Percentiles rank a stretch among this genome's conserved stretches.
phyloP scores from a whole-genome alignment of 2,329 filamentous ascomycete genomes.

The Colletotrichum lupini region DNA sequence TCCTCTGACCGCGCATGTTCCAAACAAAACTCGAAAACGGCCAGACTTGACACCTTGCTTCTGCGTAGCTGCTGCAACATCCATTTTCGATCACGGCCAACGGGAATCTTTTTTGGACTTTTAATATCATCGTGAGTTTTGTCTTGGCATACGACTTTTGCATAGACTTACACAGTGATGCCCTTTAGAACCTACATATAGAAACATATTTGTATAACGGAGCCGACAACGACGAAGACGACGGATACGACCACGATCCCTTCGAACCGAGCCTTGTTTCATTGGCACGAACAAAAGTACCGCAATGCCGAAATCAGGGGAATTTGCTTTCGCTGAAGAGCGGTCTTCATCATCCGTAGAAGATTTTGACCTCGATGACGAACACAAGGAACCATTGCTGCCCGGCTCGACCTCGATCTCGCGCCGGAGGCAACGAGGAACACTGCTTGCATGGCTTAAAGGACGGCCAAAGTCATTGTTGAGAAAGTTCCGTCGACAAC shows the following conservation, averaged over 20 bases:
- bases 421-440: neutral
- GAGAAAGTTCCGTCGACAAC: conserved; percentile 31
- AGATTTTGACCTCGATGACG: conserved; percentile 19
- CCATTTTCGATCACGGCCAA: neutral
- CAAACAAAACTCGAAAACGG: neutral
- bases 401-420: neutral
- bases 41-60: neutral
- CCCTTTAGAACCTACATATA: neutral
- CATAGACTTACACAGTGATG: neutral
- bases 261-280: neutral
- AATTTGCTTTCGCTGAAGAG: neutral
- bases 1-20: neutral
- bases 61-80: neutral
- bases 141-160: neutral
- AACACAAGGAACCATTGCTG: conserved; percentile 26
- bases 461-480: conserved; percentile 22
- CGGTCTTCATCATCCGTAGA: conserved; percentile 16
- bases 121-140: neutral
- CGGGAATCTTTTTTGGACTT: no score
- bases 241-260: neutral
- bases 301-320: conserved; percentile 9
- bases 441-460: conserved; percentile 23
- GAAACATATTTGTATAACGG: neutral
- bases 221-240: neutral
- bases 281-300: neutral